Evolutionary conservation across 1,139 yeast species (phyloP), one percentile per base, ranked within the genome.

Genomic region (Oligophagozyma castellii): DNA sequence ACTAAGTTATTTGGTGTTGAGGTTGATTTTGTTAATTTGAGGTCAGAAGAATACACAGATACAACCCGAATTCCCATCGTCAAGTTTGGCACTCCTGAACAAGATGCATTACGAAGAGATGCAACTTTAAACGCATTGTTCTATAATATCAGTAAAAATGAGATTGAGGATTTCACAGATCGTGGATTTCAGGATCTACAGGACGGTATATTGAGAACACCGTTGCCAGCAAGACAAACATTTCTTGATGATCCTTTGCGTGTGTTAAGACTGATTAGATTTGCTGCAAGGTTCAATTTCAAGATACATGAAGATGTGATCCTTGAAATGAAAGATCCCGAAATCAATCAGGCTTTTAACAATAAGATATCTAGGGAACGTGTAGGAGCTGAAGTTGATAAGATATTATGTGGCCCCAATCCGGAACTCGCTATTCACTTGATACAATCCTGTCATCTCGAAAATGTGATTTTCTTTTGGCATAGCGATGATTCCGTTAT

Each of bases 191-290:
- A 63, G 8, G 99, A 89, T 51, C 60, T 89, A 36, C 42, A 62
- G 27, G 43, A 58, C 22, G 94, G 95, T 0, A 54, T 83, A 1
- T 60, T 89, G 36, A 61, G 95, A 35, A 89, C 98, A 1, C 99
- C 99, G 0, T 61, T 89, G 31, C 74, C 70, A 11, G 94, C 98
- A 2, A 53, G 65, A 26, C 72, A 77, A 44, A 89, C 99, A 0
- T 89, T 89, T 46, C 52, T 75, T 30, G 98, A 89, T 50, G 99
- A 89, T 51, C 99, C 99, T 0, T 62, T 89, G 35, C 65, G 98
- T 35, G 92, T 89, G 2, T 56, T 89, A 34, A 63, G 99, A 37
- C 57, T 89, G 33, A 69, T 89, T 15, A 59, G 99, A 38, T 89
- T 89, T 60, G 92, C 95, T 0, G 65, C 84, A 26, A 70, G 83